Base-by-base conservation (phyloP, 2,329 filamentous ascomycete genomes). In the Penicillium capsulatum region DNA sequence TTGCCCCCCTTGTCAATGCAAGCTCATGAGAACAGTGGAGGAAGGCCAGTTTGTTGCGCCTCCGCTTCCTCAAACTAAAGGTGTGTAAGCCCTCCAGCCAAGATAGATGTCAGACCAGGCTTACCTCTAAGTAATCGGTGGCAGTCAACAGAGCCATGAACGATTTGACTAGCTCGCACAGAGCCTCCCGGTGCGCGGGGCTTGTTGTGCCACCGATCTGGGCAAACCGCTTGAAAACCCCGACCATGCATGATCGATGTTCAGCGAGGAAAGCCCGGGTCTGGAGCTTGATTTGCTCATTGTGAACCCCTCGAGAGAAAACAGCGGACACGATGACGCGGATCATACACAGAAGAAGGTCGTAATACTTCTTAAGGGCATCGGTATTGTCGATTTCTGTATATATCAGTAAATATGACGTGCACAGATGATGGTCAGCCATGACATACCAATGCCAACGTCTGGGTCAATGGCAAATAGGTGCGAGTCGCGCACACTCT, bases 381-480 rank as follows among this genome's bases (percentile, higher is more conserved):
- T 76, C 73, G 3, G 79, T 71, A 53, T 88, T 83, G 38, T 81
- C 75, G 39, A 83, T 77, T 51, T 86, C 80, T 72, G 45, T 11
- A 5, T 9, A 26, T 8, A 38, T 60, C 45, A 62, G 53, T 29
- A 46, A 31, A 29, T 8, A 7, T 17, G 8, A 6, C 20, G 27
- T 13, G 16, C 11, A 15, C 26, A 2, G 11, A 34, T 26, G 30
- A 50, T 49, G 30, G 49, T 49, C n/a, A 7, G 3, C n/a, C 11
- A 34, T n/a, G 38, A 20, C 66, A 55, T 59, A 77, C 77, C 76
- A 42, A 90, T 80, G 44, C 94, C 89, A 38, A 98, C 80, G 63
- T 98, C 92, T 1, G 92, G 92, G 61, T 98, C 92, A 9, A 86
- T 85, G 7, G 81, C 74, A 63, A 97, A 98, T 15, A 97, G 75